A percentile compares a stretch with the other conserved stretches of the same genome.
Conservation (phyloP, 345 rosid species). For the Mercurialis annua region DNA sequence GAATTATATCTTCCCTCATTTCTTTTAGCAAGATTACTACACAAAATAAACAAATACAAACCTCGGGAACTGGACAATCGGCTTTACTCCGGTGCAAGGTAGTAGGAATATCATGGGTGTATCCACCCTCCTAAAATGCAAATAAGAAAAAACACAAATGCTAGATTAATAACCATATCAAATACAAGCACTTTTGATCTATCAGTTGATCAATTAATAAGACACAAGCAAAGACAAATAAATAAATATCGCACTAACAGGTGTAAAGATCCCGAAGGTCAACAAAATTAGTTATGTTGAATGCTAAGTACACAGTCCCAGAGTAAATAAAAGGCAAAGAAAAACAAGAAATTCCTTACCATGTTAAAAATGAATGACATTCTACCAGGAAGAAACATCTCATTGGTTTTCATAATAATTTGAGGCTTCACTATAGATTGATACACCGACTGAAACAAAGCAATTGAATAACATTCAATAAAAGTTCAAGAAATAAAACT, state of each 20-base stretch:
- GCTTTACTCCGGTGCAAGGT: slow-evolving; percentile 95
- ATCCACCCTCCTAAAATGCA: slow-evolving; percentile 69
- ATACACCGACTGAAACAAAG: slow-evolving; percentile 66
- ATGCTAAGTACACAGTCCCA: background rate
- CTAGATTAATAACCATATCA: background rate
- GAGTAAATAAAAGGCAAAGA: background rate
- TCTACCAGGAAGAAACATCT: slow-evolving; percentile 96
- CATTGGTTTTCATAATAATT: slow-evolving; percentile 74
- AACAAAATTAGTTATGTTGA: background rate
- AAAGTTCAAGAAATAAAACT: slow-evolving; percentile 4
- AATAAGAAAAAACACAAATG: slow-evolving; percentile 7
- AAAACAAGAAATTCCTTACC: slow-evolving; percentile 36
- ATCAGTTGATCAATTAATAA: background rate
- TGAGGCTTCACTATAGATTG: slow-evolving; percentile 94
- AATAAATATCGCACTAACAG: background rate
- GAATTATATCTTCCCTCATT: background rate
- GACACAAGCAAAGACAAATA: no score
- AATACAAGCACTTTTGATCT: background rate
- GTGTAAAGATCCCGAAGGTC: background rate
- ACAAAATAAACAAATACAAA: slow-evolving; percentile 22
- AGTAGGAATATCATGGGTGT: slow-evolving; percentile 91
- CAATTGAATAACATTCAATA: slow-evolving; percentile 12
- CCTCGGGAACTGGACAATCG: slow-evolving; percentile 95
- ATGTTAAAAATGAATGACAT: slow-evolving; percentile 80
- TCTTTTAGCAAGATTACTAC: background rate